Evolutionary conservation across 164 flowering plant species (phyloP).

Genomic region (Houttuynia cordata): DNA sequence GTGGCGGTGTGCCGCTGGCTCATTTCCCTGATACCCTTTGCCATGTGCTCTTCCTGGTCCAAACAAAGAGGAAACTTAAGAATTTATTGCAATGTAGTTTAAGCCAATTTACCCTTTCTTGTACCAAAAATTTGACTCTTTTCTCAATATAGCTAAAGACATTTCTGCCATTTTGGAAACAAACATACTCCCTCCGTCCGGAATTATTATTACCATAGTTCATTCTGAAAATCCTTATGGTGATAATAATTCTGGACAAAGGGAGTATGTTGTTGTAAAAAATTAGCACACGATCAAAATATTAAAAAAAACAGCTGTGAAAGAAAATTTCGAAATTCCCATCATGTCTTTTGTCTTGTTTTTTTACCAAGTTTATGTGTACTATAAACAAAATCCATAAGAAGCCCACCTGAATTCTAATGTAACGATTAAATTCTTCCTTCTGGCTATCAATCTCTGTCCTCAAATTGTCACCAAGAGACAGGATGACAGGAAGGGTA

Average conservation of each 20-base stretch:
- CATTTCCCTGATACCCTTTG: constrained; percentile 58
- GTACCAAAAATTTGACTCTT: not conserved
- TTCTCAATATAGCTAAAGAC: too few species aligned
- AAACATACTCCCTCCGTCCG: too few species aligned
- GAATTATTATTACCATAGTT: too few species aligned
- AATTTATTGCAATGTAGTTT: not conserved
- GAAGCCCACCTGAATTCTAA: constrained; percentile 44
- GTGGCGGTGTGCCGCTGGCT: constrained; percentile 57
- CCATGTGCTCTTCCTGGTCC: constrained; percentile 58
- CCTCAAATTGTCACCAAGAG: constrained; percentile 44
- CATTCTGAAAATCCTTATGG: too few species aligned
- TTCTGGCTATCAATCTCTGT: constrained; percentile 58
- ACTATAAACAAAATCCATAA: not conserved
- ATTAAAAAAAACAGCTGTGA: not conserved
- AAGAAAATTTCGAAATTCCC: not conserved
- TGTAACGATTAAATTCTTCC: constrained; percentile 60
- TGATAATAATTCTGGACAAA: too few species aligned
- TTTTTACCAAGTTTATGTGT: not conserved
- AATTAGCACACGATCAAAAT: too few species aligned
- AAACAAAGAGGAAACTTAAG: not conserved
- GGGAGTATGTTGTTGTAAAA: too few species aligned
- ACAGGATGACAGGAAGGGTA: constrained; percentile 34
- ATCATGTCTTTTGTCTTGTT: not conserved
- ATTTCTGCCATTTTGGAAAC: not conserved
- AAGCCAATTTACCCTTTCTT: too few species aligned